phyloP scores from a whole-genome alignment of 1,284 basidiomycete genomes.

The Psilocybe mexicana region DNA sequence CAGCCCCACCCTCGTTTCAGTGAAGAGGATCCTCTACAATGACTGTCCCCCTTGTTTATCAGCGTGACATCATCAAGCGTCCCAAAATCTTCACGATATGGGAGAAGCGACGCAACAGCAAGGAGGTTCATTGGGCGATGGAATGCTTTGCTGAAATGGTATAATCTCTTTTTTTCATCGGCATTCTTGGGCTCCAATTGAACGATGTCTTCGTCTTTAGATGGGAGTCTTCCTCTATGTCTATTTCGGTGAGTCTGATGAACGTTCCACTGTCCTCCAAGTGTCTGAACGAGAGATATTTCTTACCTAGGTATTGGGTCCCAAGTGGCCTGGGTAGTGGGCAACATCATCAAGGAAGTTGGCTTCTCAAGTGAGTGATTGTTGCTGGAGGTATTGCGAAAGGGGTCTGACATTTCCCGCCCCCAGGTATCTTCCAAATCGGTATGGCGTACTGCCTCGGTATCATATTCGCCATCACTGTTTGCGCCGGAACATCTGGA shows the following conservation, averaged over 20 bases:
- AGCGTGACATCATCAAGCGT: slow-evolving; percentile 42
- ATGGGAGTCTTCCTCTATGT: slow-evolving; percentile 41
- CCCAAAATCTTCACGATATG: slow-evolving; percentile 45
- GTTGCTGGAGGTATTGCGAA: not conserved
- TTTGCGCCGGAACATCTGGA: slow-evolving; percentile 56
- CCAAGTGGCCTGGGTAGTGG: slow-evolving; percentile 54
- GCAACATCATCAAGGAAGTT: slow-evolving; percentile 42
- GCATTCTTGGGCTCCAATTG: not conserved
- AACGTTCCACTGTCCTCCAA: not conserved
- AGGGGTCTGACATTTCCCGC: not conserved
- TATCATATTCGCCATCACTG: slow-evolving; percentile 57
- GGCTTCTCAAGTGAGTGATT: slow-evolving; percentile 51
- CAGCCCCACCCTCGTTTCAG: not conserved
- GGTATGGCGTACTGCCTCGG: slow-evolving; percentile 67
- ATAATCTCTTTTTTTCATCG: slow-evolving; percentile 17
- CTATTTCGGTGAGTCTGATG: slow-evolving; percentile 47
- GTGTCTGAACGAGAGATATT: not conserved
- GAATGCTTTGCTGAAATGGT: slow-evolving; percentile 65
- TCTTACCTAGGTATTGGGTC: slow-evolving; percentile 55
- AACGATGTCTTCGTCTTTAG: slow-evolving; percentile 16
- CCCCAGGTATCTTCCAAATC: slow-evolving; percentile 57
- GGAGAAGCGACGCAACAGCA: slow-evolving; percentile 52
- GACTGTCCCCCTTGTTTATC: slow-evolving; percentile 34
- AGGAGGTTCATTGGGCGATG: slow-evolving; percentile 49
- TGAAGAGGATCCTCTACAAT: slow-evolving; percentile 7